A percentile compares a stretch with the other conserved stretches of the same genome.
Conservation (phyloP, 306 rosid species). For the Oemleria cerasiformis region DNA sequence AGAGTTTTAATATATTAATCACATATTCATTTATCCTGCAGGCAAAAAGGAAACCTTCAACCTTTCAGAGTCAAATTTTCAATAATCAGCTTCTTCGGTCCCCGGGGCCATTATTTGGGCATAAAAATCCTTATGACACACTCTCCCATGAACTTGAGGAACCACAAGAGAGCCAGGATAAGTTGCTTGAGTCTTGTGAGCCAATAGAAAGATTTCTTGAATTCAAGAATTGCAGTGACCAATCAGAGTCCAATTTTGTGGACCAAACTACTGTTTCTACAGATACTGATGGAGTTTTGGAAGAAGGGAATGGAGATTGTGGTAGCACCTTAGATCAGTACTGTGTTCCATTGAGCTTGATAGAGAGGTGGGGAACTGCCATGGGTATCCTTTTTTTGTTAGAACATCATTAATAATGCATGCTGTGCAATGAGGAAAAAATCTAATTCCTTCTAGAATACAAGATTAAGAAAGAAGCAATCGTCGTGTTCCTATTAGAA, state of each 20-base stretch:
- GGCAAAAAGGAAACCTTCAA: conserved; percentile 79
- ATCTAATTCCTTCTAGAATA: not conserved
- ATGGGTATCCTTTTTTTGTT: conserved; percentile 87
- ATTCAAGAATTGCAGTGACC: conserved; percentile 36
- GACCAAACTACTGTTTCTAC: conserved; percentile 23
- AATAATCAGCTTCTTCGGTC: conserved; percentile 50
- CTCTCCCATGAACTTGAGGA: conserved; percentile 36
- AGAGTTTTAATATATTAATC: not conserved
- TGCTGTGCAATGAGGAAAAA: not conserved
- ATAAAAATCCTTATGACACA: conserved; percentile 22
- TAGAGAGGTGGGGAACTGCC: conserved; percentile 97
- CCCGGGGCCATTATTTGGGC: conserved; percentile 54
- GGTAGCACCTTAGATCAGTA: conserved; percentile 45
- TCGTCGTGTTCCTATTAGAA: not conserved
- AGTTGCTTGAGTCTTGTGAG: conserved; percentile 61
- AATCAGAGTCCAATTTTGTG: conserved; percentile 25
- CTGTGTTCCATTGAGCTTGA: conserved; percentile 64
- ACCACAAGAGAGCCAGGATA: conserved; percentile 43
- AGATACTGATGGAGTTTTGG: conserved; percentile 23
- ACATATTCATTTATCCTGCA: conserved; percentile 30
- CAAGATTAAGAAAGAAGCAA: not conserved
- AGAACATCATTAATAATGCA: not conserved
- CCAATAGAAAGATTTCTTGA: conserved; percentile 72
- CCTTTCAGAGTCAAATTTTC: conserved; percentile 42
- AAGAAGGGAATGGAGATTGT: conserved; percentile 23